Evolutionary conservation across 192 early-diverging fungal species (phyloP).

Genomic region (Gryganskiella cystojenkinii): DNA sequence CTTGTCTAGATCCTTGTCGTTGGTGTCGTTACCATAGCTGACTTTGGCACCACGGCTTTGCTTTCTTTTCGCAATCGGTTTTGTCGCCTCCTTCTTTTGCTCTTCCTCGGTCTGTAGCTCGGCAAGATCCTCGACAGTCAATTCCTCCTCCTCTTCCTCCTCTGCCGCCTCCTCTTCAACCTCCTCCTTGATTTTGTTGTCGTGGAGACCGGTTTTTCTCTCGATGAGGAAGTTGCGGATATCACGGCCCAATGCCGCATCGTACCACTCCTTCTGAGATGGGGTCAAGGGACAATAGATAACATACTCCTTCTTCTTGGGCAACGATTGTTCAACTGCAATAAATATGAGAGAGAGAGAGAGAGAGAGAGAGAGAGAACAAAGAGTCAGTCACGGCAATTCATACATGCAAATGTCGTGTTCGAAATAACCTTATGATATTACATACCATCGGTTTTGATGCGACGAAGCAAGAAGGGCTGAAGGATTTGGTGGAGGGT

Average conservation of each 20-base stretch:
- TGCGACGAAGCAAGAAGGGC: conserved; percentile 89
- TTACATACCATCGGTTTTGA: conserved; percentile 84
- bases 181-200: neutral
- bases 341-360: neutral
- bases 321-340: conserved; percentile 86
- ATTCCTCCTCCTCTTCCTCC: conserved; percentile 8
- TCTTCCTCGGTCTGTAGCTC: conserved; percentile 1
- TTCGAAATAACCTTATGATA: neutral
- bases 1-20: conserved; percentile 52
- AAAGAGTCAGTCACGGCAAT: neutral
- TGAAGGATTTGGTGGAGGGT: conserved; percentile 92
- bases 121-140: neutral
- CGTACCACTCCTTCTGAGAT: conserved; percentile 77
- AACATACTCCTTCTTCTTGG: conserved; percentile 92
- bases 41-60: neutral
- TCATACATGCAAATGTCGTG: neutral
- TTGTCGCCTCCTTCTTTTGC: neutral
- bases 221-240: conserved; percentile 71
- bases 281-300: conserved; percentile 81
- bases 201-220: conserved; percentile 51
- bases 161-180: conserved; percentile 9
- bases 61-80: neutral
- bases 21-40: neutral
- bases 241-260: conserved; percentile 69
- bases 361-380: neutral